Evolutionary conservation across 257 asterid species (phyloP), one percentile per base, ranked within the genome.

Genomic region (Cynanchum wilfordii): DNA sequence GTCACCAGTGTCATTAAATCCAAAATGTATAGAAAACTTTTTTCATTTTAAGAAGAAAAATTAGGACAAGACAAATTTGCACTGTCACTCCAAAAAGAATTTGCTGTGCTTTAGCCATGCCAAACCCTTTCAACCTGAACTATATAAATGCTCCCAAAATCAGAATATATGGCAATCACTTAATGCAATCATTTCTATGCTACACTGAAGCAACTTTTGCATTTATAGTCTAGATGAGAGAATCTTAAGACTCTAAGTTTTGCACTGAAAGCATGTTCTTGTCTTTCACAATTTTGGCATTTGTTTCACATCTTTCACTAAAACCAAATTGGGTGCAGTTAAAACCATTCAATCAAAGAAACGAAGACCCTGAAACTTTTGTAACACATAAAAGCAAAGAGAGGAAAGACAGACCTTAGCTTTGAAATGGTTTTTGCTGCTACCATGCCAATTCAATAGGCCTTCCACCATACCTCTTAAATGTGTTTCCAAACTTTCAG

Each of bases 391-490:
- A 27, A 50, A 50, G 66, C 33, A 51, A 22, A 54, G 19, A 59
- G 65, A 69, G 22, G 50, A 76, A 62, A 79, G 55, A 74, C 72
- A 78, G 73, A 89, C 99, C 88, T 94, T 94, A 3, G 97, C 96
- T 82, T 87, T 94, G 81, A 94, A 94, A 84, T 91, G 96, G 84
- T 82, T 91, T 81, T 80, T 91, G 77, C 95, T 82, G 80, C 83
- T 80, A 79, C 85, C 93, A 82, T 87, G 95, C 97, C 96, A 91
- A 66, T 79, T 82, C 79, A 94, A 86, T 68, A 94, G 68, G 68
- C 97, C 93, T 75, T 87, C 93, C 40, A 94, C 93, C 93, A 94
- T 79, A 82, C 87, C 83, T 74, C 73, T 84, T 81, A 94, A 85
- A 86, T 91, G 97, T 54, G 82, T 70, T 54, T 91, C 86, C 82